Evolutionary conservation across 495 filamentous ascomycete species (phyloP).

Genomic region (Penicillium manginii): DNA sequence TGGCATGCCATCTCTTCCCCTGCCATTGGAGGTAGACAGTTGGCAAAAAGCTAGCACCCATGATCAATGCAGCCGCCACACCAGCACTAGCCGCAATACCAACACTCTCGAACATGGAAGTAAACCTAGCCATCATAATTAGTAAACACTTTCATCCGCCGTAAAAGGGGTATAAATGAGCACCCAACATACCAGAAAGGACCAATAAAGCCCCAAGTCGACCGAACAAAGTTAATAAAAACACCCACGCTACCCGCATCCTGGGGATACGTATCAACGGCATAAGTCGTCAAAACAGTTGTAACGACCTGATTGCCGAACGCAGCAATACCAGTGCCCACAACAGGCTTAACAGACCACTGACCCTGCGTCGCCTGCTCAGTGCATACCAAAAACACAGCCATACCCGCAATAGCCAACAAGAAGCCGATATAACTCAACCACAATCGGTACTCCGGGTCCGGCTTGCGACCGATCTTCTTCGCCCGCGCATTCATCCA

Average conservation of each 20-base stretch:
- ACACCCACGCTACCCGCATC: constrained; percentile 57
- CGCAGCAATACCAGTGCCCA: constrained; percentile 56
- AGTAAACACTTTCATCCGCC: background rate
- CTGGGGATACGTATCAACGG: constrained; percentile 56
- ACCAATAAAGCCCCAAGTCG: constrained; percentile 63
- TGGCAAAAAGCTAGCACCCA: constrained; percentile 49
- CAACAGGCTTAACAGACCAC: constrained; percentile 52
- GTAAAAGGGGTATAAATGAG: background rate
- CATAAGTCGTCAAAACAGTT: constrained; percentile 60
- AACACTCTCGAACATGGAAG: constrained; percentile 52
- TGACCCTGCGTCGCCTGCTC: constrained; percentile 40
- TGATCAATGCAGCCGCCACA: constrained; percentile 42
- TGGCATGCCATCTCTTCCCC: constrained; percentile 25
- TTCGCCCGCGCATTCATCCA: constrained; percentile 51
- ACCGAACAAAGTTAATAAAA: constrained; percentile 59
- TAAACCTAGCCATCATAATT: constrained; percentile 39
- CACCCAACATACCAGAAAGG: constrained; percentile 54
- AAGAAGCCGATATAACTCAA: constrained; percentile 55
- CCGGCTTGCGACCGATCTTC: constrained; percentile 36
- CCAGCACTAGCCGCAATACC: constrained; percentile 50
- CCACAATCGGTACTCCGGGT: constrained; percentile 56
- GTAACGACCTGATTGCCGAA: constrained; percentile 62
- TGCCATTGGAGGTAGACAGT: constrained; percentile 44
- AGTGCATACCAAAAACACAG: constrained; percentile 55
- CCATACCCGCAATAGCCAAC: constrained; percentile 50